Evolutionary conservation across 2,329 filamentous ascomycete genomes (phyloP).

Genomic region (Colletotrichum godetiae): DNA sequence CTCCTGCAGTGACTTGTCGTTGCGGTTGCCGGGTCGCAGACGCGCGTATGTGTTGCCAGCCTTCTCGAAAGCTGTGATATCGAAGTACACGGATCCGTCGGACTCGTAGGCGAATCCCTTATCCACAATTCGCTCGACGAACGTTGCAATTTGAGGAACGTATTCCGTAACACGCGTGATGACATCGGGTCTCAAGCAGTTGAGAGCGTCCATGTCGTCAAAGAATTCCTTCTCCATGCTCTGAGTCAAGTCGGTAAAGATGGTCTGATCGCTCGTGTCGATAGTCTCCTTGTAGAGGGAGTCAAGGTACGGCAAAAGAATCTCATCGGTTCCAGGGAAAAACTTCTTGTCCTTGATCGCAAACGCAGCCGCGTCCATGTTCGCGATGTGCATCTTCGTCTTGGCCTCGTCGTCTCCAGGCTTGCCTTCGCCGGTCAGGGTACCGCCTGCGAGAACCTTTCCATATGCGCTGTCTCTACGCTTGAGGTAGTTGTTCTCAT

Average conservation of each 20-base stretch:
- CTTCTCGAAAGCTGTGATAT: conserved; percentile 87
- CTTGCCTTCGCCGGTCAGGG: conserved; percentile 66
- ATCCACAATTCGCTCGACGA: conserved; percentile 83
- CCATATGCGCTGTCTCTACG: conserved; percentile 65
- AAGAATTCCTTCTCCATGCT: conserved; percentile 90
- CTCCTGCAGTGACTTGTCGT: conserved; percentile 83
- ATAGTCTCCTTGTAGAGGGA: conserved; percentile 71
- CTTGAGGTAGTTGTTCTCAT: conserved; percentile 61
- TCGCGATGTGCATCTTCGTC: conserved; percentile 87
- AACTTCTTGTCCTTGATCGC: conserved; percentile 61
- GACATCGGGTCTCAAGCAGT: conserved; percentile 84
- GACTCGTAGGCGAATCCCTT: conserved; percentile 88
- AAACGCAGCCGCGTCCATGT: conserved; percentile 62
- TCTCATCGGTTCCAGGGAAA: conserved; percentile 69
- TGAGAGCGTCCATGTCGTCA: conserved; percentile 87
- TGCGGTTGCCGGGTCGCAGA: conserved; percentile 85
- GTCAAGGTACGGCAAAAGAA: conserved; percentile 87
- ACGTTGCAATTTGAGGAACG: conserved; percentile 85
- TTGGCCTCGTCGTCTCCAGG: conserved; percentile 86
- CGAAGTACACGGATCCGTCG: conserved; percentile 94
- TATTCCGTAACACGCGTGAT: conserved; percentile 94
- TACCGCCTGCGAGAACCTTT: conserved; percentile 64
- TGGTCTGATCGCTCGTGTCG: conserved; percentile 72
- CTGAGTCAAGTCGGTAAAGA: conserved; percentile 88
- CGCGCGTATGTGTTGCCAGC: conserved; percentile 87